phyloP scores from a whole-genome alignment of 345 rosid genomes.

The Nephelium lappaceum region DNA sequence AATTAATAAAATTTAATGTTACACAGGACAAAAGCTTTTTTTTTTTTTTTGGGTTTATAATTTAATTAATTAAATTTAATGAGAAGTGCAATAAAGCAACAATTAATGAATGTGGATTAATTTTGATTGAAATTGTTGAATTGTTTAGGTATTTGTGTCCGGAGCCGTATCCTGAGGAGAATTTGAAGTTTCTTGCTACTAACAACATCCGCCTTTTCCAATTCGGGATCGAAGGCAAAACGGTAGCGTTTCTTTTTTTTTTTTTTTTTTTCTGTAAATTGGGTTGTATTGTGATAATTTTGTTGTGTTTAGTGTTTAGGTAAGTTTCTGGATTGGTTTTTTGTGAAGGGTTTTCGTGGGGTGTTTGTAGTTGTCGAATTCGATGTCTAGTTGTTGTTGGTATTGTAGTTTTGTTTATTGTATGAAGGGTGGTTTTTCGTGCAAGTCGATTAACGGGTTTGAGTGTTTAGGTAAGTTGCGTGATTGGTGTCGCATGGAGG shows the following conservation, averaged over 20 bases:
- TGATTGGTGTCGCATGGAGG: no score
- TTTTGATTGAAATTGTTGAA: background rate
- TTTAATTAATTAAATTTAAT: background rate
- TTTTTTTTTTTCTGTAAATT: background rate
- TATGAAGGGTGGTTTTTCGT: no score
- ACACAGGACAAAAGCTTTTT: background rate
- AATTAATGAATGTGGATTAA: constrained; percentile 3
- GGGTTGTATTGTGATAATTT: background rate
- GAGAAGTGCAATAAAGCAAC: background rate
- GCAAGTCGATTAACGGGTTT: no score
- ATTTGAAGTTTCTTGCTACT: constrained; percentile 51
- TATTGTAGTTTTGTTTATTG: no score
- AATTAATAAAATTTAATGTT: no score
- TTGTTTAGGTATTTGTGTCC: constrained; percentile 72
- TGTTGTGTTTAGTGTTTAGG: background rate
- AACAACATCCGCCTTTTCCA: constrained; percentile 68
- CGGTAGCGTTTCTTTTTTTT: constrained; percentile 58
- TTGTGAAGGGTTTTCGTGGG: background rate
- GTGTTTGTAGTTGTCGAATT: no score
- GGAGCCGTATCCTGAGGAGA: constrained; percentile 82
- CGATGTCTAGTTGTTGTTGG: no score
- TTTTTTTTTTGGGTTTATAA: background rate
- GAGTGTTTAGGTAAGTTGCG: no score
- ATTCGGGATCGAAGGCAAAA: constrained; percentile 80
- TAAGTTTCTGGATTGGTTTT: no score